A percentile compares a stretch with the other conserved stretches of the same genome.
Evolutionary conservation across 495 filamentous ascomycete genomes (phyloP).

Genomic region (Penicillium crystallinum): DNA sequence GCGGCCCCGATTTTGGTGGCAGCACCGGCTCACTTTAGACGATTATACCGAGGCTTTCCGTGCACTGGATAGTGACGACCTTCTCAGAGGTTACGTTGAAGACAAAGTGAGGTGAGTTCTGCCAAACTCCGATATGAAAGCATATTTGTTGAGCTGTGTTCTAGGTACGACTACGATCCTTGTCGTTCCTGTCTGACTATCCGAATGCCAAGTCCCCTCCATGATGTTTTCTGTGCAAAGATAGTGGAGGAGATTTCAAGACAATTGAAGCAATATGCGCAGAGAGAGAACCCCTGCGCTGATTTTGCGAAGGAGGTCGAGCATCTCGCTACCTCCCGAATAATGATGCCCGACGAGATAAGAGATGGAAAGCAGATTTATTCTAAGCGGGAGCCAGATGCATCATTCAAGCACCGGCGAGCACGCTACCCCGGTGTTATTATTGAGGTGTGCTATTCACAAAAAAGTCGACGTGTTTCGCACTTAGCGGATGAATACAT

Average conservation of each 20-base stretch:
- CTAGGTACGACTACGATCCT: conserved; percentile 20
- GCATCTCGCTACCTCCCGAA: conserved; percentile 6
- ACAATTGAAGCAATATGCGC: conserved; percentile 4
- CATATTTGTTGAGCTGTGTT: conserved; percentile 3
- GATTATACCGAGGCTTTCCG: conserved; percentile 8
- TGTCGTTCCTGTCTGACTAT: conserved; percentile 10
- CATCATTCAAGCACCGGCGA: conserved; percentile 22
- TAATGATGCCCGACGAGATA: conserved; percentile 6
- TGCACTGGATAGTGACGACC: conserved; percentile 5
- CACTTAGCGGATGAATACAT: conserved; percentile 31
- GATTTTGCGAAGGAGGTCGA: conserved; percentile 14
- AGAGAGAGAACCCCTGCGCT: background rate
- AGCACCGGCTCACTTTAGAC: background rate
- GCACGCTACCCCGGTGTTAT: conserved; percentile 28
- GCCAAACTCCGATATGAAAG: background rate
- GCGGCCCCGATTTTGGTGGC: background rate
- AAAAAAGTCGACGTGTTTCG: conserved; percentile 23
- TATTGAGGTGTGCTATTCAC: conserved; percentile 33
- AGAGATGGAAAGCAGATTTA: conserved; percentile 2
- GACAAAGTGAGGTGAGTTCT: conserved; percentile 18
- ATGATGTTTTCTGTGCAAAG: conserved; percentile 14
- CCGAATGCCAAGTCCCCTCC: conserved; percentile 20
- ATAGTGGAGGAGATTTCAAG: conserved; percentile 4
- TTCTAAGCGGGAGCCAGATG: conserved; percentile 22
- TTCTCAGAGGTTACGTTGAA: conserved; percentile 12